Conservation (phyloP, 2,329 filamentous ascomycete species). For the Gaeumannomyces sp. region DNA sequence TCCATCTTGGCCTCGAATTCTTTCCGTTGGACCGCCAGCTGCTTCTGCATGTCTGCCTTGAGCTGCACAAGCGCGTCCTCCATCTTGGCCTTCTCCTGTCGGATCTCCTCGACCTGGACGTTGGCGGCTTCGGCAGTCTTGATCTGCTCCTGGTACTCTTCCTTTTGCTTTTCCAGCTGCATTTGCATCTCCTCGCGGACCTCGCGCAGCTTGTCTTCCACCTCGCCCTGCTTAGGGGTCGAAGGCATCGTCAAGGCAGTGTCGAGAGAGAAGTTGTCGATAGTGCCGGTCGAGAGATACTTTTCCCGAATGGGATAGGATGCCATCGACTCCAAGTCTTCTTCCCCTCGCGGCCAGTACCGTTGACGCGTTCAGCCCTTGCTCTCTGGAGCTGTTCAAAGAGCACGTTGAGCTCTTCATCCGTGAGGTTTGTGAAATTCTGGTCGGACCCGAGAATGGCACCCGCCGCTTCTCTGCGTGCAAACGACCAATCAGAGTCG, state of each 20-base stretch:
- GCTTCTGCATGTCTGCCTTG: slow-evolving; percentile 83
- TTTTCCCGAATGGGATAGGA: slow-evolving; percentile 90
- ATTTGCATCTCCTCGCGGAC: slow-evolving; percentile 77
- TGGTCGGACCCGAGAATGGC: slow-evolving; percentile 87
- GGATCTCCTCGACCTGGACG: slow-evolving; percentile 77
- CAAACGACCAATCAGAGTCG: slow-evolving; percentile 93
- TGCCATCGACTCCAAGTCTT: slow-evolving; percentile 82
- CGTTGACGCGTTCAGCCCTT: slow-evolving; percentile 64
- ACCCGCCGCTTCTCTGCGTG: slow-evolving; percentile 84
- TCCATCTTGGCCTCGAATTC: slow-evolving; percentile 81
- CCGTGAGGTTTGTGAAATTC: slow-evolving; percentile 81
- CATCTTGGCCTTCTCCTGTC: slow-evolving; percentile 77
- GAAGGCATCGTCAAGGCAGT: slow-evolving; percentile 92
- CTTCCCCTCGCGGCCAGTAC: slow-evolving; percentile 65
- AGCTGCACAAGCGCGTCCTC: slow-evolving; percentile 70
- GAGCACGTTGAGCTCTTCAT: slow-evolving; percentile 87
- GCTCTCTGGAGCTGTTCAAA: slow-evolving; percentile 92
- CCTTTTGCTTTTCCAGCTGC: slow-evolving; percentile 77
- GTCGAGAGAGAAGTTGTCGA: slow-evolving; percentile 94
- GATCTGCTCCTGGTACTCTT: slow-evolving; percentile 72
- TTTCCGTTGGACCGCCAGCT: slow-evolving; percentile 76
- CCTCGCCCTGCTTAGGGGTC: slow-evolving; percentile 73
- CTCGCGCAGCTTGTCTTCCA: slow-evolving; percentile 68
- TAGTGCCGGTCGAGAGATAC: slow-evolving; percentile 87
- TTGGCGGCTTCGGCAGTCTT: slow-evolving; percentile 68